Evolutionary conservation across 2,329 filamentous ascomycete species (phyloP), one percentile per base, ranked within the genome.

Genomic region (Ophioceras dolichostomum): DNA sequence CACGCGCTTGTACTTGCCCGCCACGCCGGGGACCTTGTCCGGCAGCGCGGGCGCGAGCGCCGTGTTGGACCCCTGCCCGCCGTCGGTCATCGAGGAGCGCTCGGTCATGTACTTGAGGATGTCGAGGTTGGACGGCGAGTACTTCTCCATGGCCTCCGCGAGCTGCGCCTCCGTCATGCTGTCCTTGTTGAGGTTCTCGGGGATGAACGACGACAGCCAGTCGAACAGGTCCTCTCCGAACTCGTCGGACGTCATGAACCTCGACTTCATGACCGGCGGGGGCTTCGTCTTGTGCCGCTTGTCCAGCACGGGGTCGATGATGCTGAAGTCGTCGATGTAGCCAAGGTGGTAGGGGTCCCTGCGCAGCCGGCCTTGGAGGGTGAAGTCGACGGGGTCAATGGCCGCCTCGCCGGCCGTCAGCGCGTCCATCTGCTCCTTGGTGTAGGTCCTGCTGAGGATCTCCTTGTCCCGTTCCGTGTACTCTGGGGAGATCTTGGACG

Each of bases 251-350:
- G 60, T 66, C 58, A 79, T 78, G 59, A 79, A 71, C 43, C 70
- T 61, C 32, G 77, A 67, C 36, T 66, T 62, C 38, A 74, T 67
- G 46, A 73, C 65, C 50, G 66, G 68, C 49, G 68, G 68, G 39
- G 56, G 60, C 53, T 60, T 57, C 33, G 57, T 61, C 40, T 60
- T 67, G 47, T 61, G 71, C 56, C 65, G 75, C 54, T 79, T 73
- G 62, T 96, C 89, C 42, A 91, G 72, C 35, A 84, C 68, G 37
- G 86, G 84, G 51, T 85, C 75, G 44, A 89, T 70, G 40, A 72
- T 71, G 41, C 81, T 75, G 51, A 94, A 82, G 57, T 94, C 85
- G 55, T 95, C 87, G 39, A 89, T 62, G 57, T 94, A 91, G 43
- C 74, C 67, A 35, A 88, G 64, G 37, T 68, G 67, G 66, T 84